A percentile compares a stretch with the other conserved stretches of the same genome.
phyloP scores from a whole-genome alignment of 371 early-diverging fungal species.

The Gilbertella persicaria region DNA sequence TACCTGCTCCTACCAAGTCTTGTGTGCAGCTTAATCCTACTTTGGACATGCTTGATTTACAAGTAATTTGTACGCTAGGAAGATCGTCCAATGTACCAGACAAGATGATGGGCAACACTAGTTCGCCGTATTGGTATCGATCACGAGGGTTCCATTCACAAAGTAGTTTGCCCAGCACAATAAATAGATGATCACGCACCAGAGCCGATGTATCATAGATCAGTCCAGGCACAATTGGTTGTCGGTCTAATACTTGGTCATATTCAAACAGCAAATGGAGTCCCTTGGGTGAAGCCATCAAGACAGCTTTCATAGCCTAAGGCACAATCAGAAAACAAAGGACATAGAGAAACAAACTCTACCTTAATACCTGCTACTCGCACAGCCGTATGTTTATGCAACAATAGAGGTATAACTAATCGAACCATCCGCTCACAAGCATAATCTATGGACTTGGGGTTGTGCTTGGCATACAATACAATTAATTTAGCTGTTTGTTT shows the following conservation, averaged over 20 bases:
- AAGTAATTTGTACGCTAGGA: constrained; percentile 14
- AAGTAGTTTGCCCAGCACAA: constrained; percentile 14
- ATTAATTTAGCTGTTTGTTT: constrained; percentile 20
- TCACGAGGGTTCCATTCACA: constrained; percentile 29
- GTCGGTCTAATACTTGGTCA: constrained; percentile 11
- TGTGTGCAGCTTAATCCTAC: constrained; percentile 21
- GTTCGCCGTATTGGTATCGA: constrained; percentile 33
- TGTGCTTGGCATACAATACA: constrained; percentile 8
- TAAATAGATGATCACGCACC: constrained; percentile 27
- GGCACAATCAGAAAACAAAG: not conserved
- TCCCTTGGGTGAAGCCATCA: constrained; percentile 20
- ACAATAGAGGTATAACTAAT: constrained; percentile 15
- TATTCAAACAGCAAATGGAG: constrained; percentile 19
- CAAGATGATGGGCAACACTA: constrained; percentile 28
- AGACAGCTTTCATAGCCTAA: constrained; percentile 17
- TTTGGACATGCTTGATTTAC: constrained; percentile 11
- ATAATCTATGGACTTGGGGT: constrained; percentile 23
- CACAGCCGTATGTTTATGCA: constrained; percentile 31
- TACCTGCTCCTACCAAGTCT: constrained; percentile 32
- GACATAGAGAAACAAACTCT: not conserved
- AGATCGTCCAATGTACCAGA: constrained; percentile 31
- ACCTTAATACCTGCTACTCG: constrained; percentile 36
- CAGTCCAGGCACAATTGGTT: constrained; percentile 22
- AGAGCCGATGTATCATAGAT: constrained; percentile 30
- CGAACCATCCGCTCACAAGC: constrained; percentile 28